Evolutionary conservation across 2,329 filamentous ascomycete species (phyloP), one percentile per base, ranked within the genome.

Genomic region (Westerdykella ornata): DNA sequence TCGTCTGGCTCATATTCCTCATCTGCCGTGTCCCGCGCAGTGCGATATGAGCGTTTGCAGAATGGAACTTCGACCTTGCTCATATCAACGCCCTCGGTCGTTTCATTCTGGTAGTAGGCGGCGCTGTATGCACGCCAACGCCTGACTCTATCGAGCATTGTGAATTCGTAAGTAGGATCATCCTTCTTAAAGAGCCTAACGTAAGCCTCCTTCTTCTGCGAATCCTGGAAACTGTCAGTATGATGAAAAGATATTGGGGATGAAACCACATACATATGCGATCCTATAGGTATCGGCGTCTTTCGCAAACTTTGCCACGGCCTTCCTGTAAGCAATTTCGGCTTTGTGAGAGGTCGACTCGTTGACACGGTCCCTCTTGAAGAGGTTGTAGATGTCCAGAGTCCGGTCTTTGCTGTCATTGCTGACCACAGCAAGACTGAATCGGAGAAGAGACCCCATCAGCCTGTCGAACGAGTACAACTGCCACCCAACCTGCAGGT

Each of bases 101-200:
- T 85, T 58, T 95, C 88, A 17, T 89, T 78, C 48, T 88, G 86
- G 52, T 88, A 85, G 66, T 85, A 97, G 0, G 89, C 88, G 14
- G 90, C 89, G 43, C 95, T 87, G 63, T 98, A 98, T 69, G 94
- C 94, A 55, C 90, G 86, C 92, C 92, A 98, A 30, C 81, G 72
- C 47, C 75, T 74, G 49, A 80, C 75, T 3, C 72, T 67, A 39
- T 72, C 75, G 17, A 81, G 76, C 47, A 88, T 82, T 42, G 83
- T 82, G 38, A 82, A 78, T 59, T 92, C 84, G 72, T 95, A 74
- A 0, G 78, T 81, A 1, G 73, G 83, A 52, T 95, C 88, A 51
- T 94, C 87, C 58, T 84, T 83, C 54, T 92, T 88, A 63, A 95
- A 88, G 0, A 94, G 84, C 31, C 87, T 86, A 9, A 94, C 75